Evolutionary conservation across 1,284 basidiomycete genomes (phyloP).

Genomic region (Calocybe gambosa): DNA sequence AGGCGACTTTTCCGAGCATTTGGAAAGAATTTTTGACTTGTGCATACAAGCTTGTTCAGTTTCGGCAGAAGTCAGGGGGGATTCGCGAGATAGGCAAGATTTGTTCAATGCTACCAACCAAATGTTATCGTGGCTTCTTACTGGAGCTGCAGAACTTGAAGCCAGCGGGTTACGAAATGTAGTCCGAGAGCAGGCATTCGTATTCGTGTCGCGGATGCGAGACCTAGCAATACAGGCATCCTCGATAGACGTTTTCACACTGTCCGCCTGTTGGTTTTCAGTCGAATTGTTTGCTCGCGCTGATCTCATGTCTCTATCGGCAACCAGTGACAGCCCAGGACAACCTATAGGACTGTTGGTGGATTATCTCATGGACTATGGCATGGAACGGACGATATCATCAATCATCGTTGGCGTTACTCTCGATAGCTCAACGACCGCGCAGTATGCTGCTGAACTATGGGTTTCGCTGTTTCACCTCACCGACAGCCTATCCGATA

Average conservation of each 20-base stretch:
- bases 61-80: conserved; percentile 26
- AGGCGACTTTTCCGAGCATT: conserved; percentile 29
- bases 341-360: conserved; percentile 38
- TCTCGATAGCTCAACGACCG: conserved; percentile 26
- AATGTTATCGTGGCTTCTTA: conserved; percentile 37
- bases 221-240: conserved; percentile 24
- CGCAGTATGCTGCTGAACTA: conserved; percentile 47
- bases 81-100: conserved; percentile 31
- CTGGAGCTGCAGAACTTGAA: conserved; percentile 28
- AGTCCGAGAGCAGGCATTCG: conserved; percentile 32
- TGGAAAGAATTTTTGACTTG: conserved; percentile 40
- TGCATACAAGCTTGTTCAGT: conserved; percentile 32
- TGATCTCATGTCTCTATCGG: conserved; percentile 19
- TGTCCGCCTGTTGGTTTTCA: conserved; percentile 54
- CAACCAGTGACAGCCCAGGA: conserved; percentile 17
- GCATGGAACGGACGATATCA: conserved; percentile 44
- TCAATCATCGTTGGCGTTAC: conserved; percentile 31
- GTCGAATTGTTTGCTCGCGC: conserved; percentile 51
- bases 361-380: conserved; percentile 46
- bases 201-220: conserved; percentile 36
- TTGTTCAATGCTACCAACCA: conserved; percentile 34
- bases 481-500: conserved; percentile 21
- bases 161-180: conserved; percentile 25
- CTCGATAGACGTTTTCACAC: conserved; percentile 29
- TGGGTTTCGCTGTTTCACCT: conserved; percentile 78